Conservation (phyloP, 768 basidiomycete species). For the Boletus subparvulus region DNA sequence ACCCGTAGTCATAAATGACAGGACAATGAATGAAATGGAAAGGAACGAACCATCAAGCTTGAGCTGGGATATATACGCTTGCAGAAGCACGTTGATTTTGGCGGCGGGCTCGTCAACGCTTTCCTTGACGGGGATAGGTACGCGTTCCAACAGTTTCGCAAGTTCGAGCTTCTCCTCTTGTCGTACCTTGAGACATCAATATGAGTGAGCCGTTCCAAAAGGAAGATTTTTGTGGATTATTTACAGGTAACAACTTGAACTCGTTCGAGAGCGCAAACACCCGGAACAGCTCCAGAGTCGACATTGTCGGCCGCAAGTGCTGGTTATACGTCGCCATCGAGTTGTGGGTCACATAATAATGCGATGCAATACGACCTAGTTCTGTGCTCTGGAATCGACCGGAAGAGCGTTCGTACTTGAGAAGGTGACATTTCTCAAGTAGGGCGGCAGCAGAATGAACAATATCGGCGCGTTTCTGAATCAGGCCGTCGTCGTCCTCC, state of each 20-base stretch:
- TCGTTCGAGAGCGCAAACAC: constrained; percentile 96
- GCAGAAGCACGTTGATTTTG: constrained; percentile 95
- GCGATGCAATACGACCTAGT: constrained; percentile 89
- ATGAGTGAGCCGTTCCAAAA: constrained; percentile 3
- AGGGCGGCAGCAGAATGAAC: constrained; percentile 90
- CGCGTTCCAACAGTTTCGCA: constrained; percentile 85
- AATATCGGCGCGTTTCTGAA: constrained; percentile 95
- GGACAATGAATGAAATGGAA: not conserved
- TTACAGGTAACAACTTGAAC: constrained; percentile 85
- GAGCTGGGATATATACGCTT: constrained; percentile 91
- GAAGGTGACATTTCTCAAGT: constrained; percentile 89
- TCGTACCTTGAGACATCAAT: constrained; percentile 47
- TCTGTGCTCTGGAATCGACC: constrained; percentile 93
- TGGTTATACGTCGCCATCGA: constrained; percentile 98
- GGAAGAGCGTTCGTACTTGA: constrained; percentile 89
- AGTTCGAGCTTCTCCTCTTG: constrained; percentile 88
- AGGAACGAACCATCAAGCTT: constrained; percentile 70
- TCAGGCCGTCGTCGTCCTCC: constrained; percentile 75
- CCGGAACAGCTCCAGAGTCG: constrained; percentile 85
- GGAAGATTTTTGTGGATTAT: constrained; percentile 16
- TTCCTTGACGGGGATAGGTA: constrained; percentile 97
- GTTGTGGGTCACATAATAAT: constrained; percentile 93
- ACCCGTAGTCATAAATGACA: not conserved
- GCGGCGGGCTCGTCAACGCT: constrained; percentile 93
- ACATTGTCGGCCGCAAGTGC: constrained; percentile 85